These are phyloP conservation scores for Hymenoscyphus albidus DNA, from an alignment of 2,329 filamentous ascomycete species.

Conservation along the genomic window DNA sequence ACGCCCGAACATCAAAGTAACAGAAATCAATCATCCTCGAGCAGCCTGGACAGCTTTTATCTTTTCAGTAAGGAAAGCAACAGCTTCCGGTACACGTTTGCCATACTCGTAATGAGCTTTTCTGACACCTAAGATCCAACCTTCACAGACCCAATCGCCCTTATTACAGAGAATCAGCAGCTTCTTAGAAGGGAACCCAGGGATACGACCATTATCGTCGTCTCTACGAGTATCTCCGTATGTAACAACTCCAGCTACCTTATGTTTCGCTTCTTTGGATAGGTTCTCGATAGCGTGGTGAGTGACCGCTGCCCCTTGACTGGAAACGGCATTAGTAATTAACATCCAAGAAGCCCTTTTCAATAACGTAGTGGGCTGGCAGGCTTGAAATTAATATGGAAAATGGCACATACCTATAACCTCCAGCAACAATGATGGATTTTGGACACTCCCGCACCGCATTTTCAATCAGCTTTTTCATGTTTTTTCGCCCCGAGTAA, in stretches of 20 bases:
- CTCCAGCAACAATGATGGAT: slow-evolving; percentile 37
- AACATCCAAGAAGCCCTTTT: not conserved
- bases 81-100: slow-evolving; percentile 33
- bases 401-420: slow-evolving; percentile 23
- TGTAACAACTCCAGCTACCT: slow-evolving; percentile 38
- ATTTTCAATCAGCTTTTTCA: slow-evolving; percentile 30
- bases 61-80: slow-evolving; percentile 30
- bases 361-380: no score
- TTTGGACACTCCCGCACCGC: slow-evolving; percentile 35
- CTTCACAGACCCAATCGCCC: slow-evolving; percentile 47
- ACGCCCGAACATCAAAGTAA: not conserved
- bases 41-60: not conserved
- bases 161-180: slow-evolving; percentile 44
- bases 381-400: not conserved
- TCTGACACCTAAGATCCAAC: slow-evolving; percentile 38
- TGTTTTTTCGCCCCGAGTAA: slow-evolving; percentile 15
- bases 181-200: slow-evolving; percentile 32
- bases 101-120: slow-evolving; percentile 39
- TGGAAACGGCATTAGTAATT: slow-evolving; percentile 18
- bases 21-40: not conserved
- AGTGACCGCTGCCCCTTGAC: slow-evolving; percentile 41
- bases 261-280: slow-evolving; percentile 20
- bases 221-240: slow-evolving; percentile 40
- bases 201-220: slow-evolving; percentile 36
- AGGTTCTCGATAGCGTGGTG: slow-evolving; percentile 37